These are phyloP conservation scores for Coix lacrymajobi DNA, from an alignment of 176 grass and related monocot species.

Conservation along the genomic window DNA sequence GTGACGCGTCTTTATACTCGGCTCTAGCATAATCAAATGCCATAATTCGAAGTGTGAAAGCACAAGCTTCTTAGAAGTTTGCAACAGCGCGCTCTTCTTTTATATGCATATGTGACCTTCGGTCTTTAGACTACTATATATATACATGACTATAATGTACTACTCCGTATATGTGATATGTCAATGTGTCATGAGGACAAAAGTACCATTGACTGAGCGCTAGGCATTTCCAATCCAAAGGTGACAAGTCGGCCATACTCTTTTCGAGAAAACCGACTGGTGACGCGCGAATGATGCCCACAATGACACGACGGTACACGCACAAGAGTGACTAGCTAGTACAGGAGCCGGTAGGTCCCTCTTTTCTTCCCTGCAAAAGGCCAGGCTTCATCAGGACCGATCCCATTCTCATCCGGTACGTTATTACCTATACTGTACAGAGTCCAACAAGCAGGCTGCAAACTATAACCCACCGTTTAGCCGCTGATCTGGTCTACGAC, in stretches of 20 bases:
- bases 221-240: neutral
- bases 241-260: neutral
- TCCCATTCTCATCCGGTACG: neutral
- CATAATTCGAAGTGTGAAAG: slow-evolving; percentile 8
- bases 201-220: slow-evolving; percentile 20
- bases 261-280: neutral
- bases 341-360: neutral
- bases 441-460: neutral
- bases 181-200: slow-evolving; percentile 3
- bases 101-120: neutral
- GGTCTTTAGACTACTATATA: neutral
- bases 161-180: neutral
- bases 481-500: neutral
- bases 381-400: neutral
- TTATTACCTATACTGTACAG: neutral
- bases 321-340: neutral
- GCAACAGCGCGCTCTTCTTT: neutral
- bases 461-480: neutral
- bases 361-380: neutral
- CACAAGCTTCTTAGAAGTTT: slow-evolving; percentile 3
- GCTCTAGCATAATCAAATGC: slow-evolving; percentile 12
- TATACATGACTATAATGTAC: neutral
- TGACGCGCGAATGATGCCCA: slow-evolving; percentile 21
- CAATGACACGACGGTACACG: neutral
- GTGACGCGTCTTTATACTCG: neutral